Evolutionary conservation across 2,329 filamentous ascomycete species (phyloP).

Genomic region (Aspergillus fumigatus): DNA sequence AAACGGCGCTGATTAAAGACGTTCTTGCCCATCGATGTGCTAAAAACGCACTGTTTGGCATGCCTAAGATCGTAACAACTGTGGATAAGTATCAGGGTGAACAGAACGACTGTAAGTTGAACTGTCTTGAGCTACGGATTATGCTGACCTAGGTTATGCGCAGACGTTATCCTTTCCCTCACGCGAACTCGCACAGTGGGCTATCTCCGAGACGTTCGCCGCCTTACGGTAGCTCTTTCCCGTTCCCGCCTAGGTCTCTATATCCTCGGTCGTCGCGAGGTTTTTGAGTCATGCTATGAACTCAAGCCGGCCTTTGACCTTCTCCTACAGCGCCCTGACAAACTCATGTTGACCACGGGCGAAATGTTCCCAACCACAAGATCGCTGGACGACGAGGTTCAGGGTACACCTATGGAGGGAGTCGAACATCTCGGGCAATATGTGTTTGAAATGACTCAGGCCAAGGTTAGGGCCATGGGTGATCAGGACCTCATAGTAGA

Average conservation of each 20-base stretch:
- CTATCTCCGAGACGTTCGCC: slow-evolving; percentile 87
- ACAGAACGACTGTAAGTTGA: slow-evolving; percentile 88
- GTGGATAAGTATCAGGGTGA: slow-evolving; percentile 99
- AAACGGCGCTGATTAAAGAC: slow-evolving; percentile 81
- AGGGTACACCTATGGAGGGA: slow-evolving; percentile 71
- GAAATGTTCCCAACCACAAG: slow-evolving; percentile 77
- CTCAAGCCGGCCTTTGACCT: slow-evolving; percentile 79
- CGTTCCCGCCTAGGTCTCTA: slow-evolving; percentile 89
- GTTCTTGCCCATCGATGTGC: slow-evolving; percentile 80
- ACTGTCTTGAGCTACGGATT: neutral
- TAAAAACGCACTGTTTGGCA: slow-evolving; percentile 76
- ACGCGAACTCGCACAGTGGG: slow-evolving; percentile 84
- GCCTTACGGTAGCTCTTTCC: slow-evolving; percentile 89
- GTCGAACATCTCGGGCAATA: slow-evolving; percentile 95
- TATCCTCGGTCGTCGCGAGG: slow-evolving; percentile 77
- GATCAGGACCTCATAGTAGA: slow-evolving; percentile 37
- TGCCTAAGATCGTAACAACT: slow-evolving; percentile 85
- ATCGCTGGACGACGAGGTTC: slow-evolving; percentile 44
- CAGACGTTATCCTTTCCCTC: slow-evolving; percentile 89
- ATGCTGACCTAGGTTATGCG: slow-evolving; percentile 12
- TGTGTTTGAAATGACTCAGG: slow-evolving; percentile 90
- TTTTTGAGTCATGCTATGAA: slow-evolving; percentile 87
- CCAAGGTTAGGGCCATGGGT: slow-evolving; percentile 58
- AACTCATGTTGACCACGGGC: slow-evolving; percentile 73
- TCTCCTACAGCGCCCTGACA: slow-evolving; percentile 72